phyloP scores from a whole-genome alignment of 1,139 yeast species.

The Debaryomyces nepalensis region DNA sequence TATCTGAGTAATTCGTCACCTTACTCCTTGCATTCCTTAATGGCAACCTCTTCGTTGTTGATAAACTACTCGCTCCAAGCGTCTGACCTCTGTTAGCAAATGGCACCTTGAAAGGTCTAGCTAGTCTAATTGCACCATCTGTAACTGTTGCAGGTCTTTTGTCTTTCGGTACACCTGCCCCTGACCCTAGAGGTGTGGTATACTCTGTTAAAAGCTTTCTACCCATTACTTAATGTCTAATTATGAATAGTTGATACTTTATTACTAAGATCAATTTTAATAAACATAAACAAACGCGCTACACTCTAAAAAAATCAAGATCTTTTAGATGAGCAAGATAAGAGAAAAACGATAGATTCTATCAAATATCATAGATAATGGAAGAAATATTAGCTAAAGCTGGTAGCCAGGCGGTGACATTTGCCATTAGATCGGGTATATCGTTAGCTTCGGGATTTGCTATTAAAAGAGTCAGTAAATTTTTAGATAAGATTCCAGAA shows the following conservation, averaged over 20 bases:
- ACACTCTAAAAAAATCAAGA: background rate
- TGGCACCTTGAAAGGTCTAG: slow-evolving; percentile 50
- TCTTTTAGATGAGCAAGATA: slow-evolving; percentile 7
- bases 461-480: slow-evolving; percentile 62
- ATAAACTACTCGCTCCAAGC: slow-evolving; percentile 19
- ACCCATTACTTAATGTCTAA: slow-evolving; percentile 26
- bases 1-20: slow-evolving; percentile 34
- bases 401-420: slow-evolving; percentile 77
- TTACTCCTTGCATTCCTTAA: slow-evolving; percentile 34
- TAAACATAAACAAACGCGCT: slow-evolving; percentile 12
- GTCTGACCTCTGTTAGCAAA: slow-evolving; percentile 32
- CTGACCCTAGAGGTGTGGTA: slow-evolving; percentile 52
- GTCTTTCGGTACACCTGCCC: slow-evolving; percentile 50
- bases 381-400: slow-evolving; percentile 59
- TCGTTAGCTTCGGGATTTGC: slow-evolving; percentile 80
- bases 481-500: slow-evolving; percentile 65
- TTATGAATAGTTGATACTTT: too few relatives aligned
- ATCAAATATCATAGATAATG: slow-evolving; percentile 27
- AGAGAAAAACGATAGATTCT: background rate
- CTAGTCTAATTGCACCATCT: slow-evolving; percentile 39
- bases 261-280: slow-evolving; percentile 8
- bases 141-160: slow-evolving; percentile 45
- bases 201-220: slow-evolving; percentile 43
- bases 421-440: slow-evolving; percentile 79
- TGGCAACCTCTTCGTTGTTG: slow-evolving; percentile 25